phyloP scores from a whole-genome alignment of 805 yeast species.

The Candida ipomoeae region DNA sequence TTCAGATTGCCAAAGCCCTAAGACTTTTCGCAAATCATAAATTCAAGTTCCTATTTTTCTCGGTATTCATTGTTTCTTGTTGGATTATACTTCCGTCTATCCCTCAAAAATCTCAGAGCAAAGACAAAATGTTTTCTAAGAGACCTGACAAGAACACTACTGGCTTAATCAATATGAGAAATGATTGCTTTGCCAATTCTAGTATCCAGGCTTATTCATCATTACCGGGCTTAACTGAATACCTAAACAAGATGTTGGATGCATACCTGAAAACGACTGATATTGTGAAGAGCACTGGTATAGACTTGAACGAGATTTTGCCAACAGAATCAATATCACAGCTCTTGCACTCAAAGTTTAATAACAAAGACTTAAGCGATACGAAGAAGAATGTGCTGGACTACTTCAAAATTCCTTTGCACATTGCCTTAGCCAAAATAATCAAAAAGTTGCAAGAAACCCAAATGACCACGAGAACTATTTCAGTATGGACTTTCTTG shows the following conservation, averaged over 20 bases:
- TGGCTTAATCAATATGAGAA: slow-evolving; percentile 75
- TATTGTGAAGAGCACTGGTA: slow-evolving; percentile 11
- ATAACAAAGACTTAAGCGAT: slow-evolving; percentile 8
- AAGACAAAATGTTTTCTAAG: slow-evolving; percentile 36
- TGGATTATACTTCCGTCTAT: slow-evolving; percentile 15
- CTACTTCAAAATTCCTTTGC: slow-evolving; percentile 46
- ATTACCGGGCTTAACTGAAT: slow-evolving; percentile 53
- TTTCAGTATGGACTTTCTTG: slow-evolving; percentile 77
- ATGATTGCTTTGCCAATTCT: slow-evolving; percentile 91
- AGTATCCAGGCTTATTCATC: slow-evolving; percentile 76
- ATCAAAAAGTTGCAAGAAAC: slow-evolving; percentile 61
- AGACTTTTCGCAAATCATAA: background rate
- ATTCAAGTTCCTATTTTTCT: background rate
- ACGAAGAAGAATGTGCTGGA: slow-evolving; percentile 14
- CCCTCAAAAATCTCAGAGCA: background rate
- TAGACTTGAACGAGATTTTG: slow-evolving; percentile 13
- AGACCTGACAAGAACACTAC: slow-evolving; percentile 74
- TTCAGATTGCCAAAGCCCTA: background rate
- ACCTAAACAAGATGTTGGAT: slow-evolving; percentile 43
- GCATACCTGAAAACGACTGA: slow-evolving; percentile 22
- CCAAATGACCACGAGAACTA: slow-evolving; percentile 45
- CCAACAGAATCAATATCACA: slow-evolving; percentile 17
- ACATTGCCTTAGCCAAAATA: slow-evolving; percentile 50
- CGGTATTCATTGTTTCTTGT: slow-evolving; percentile 7
- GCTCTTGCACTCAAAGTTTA: slow-evolving; percentile 12